Conservation (phyloP, 169 alveolate species). For the Cryptosporidium viatorum region DNA sequence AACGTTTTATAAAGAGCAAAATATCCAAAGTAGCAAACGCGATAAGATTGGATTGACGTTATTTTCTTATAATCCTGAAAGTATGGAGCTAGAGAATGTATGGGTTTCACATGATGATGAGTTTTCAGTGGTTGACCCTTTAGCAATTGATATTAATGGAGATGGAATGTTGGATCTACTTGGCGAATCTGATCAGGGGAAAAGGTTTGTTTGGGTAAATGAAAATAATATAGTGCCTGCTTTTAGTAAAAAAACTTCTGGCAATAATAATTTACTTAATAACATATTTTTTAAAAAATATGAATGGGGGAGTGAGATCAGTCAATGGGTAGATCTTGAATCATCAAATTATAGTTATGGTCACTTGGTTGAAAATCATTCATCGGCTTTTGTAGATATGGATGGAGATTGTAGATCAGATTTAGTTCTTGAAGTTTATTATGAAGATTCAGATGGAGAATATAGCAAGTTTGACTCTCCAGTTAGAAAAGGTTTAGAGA, state of each 20-base stretch:
- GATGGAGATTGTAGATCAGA: constrained; percentile 89
- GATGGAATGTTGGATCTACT: constrained; percentile 84
- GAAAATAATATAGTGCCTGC: constrained; percentile 42
- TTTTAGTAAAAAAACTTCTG: neutral
- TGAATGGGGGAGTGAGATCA: constrained; percentile 37
- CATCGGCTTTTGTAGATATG: constrained; percentile 87
- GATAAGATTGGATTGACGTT: constrained; percentile 8
- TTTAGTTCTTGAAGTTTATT: constrained; percentile 81
- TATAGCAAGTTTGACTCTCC: neutral
- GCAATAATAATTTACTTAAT: neutral
- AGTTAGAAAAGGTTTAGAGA: constrained; percentile 47
- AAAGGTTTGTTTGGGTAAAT: constrained; percentile 81
- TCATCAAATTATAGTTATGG: constrained; percentile 76
- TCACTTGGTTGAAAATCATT: constrained; percentile 80
- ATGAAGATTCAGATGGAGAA: constrained; percentile 55
- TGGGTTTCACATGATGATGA: constrained; percentile 59
- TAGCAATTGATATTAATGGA: constrained; percentile 85
- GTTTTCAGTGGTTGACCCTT: constrained; percentile 82
- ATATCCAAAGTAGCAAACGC: neutral
- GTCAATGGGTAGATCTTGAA: constrained; percentile 74
- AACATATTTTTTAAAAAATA: constrained; percentile 4
- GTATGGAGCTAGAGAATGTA: constrained; percentile 36
- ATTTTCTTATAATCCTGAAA: constrained; percentile 11
- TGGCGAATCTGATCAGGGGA: constrained; percentile 66
- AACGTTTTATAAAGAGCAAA: constrained; percentile 25